Conservation (phyloP, 1,284 basidiomycete species). For the Rugosomyces carneus region DNA sequence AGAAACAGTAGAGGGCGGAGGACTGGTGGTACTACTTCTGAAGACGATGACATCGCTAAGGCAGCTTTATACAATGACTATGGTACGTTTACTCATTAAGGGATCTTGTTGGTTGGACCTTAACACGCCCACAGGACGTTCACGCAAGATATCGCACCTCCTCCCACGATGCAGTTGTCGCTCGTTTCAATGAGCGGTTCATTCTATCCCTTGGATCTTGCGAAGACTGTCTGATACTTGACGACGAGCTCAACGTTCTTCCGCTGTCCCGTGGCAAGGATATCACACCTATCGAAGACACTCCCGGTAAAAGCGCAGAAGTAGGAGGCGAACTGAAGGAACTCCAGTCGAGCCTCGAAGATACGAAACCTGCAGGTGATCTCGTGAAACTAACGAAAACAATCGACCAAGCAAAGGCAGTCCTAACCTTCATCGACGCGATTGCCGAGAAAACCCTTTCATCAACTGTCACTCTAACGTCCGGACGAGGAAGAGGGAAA, state of each 20-base stretch:
- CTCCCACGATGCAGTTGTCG: conserved; percentile 84
- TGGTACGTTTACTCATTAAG: conserved; percentile 54
- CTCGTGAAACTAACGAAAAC: conserved; percentile 92
- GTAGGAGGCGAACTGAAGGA: conserved; percentile 69
- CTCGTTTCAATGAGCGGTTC: conserved; percentile 98
- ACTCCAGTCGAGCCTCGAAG: conserved; percentile 75
- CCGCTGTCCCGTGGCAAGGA: conserved; percentile 97
- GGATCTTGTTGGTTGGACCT: neutral
- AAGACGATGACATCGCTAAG: conserved; percentile 94
- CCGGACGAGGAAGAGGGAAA: conserved; percentile 93
- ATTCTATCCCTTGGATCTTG: conserved; percentile 91
- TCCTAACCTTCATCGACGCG: conserved; percentile 90
- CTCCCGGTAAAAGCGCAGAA: conserved; percentile 37
- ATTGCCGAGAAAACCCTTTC: conserved; percentile 90
- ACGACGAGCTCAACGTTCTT: conserved; percentile 97
- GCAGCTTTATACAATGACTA: conserved; percentile 94
- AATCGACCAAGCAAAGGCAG: conserved; percentile 87
- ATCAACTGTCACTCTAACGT: conserved; percentile 93
- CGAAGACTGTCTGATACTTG: conserved; percentile 87
- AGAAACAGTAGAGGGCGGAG: conserved; percentile 98
- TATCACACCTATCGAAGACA: conserved; percentile 65
- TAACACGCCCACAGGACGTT: conserved; percentile 63
- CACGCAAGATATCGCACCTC: conserved; percentile 91
- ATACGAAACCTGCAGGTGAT: conserved; percentile 86
- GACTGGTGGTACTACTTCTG: conserved; percentile 85